Base-by-base conservation (phyloP, 257 asterid genomes). In the Orobanche coerulescens region DNA sequence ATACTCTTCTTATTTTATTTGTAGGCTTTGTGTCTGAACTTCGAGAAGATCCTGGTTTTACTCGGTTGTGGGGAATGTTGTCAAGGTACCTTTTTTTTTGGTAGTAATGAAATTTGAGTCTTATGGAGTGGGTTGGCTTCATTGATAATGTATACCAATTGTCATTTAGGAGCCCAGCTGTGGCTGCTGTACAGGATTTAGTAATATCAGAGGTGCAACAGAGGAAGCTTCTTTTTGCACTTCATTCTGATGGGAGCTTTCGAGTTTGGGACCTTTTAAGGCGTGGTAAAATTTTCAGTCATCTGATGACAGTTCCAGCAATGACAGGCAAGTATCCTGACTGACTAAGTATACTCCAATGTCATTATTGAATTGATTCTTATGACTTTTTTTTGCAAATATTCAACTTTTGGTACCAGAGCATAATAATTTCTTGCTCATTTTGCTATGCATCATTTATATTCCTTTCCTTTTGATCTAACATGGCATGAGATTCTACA, bases 31-130 rank as follows among this genome's bases (percentile, higher is more conserved):
- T 66, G 54, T 76, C 58, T 82, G 96, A 92, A 70, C 69, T 88
- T 46, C 88, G 96, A 73, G 98, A 92, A 81, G 98, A 84, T 79
- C 75, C 73, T 62, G 95, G 87, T 39, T 75, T 88, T 78, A 87
- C 95, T 76, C 87, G 94, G 39, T 66, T 92, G 66, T 88, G 96
- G 96, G 95, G 95, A 62, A 76, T 92, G 65, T 68, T 88, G 79
- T 81, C 98, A 52, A 92, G 98, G 98, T 92, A 77, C 62, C 20
- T 72, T 52, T 79, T 30, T 15, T 13, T 67, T 57, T 9, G 28
- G 36, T 60, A 28, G 19, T 30, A n/a, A 19, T 22, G 48, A 42
- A 61, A 47, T 39, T 57, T 26, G 54, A 31, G 43, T 33, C 39
- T 30, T n/a, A 55, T 42, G 9, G 36, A 48, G 62, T 53, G 51